phyloP scores from a whole-genome alignment of 1,139 yeast species.

The Kodamaea fungicola region DNA sequence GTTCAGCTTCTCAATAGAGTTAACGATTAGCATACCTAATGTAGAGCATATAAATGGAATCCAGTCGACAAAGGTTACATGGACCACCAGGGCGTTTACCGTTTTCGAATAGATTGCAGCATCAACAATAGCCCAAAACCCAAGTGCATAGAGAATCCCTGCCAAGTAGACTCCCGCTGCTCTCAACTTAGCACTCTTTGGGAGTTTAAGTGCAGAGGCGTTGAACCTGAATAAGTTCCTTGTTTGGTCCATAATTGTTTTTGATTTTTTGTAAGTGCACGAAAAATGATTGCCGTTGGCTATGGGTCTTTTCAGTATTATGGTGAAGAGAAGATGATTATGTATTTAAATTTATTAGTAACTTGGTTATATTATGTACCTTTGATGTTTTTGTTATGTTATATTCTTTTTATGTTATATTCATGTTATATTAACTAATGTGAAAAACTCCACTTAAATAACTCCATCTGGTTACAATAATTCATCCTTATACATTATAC shows the following conservation, averaged over 20 bases:
- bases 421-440: no score
- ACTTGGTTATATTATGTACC: no score
- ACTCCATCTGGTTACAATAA: no score
- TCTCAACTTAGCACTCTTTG: constrained; percentile 68
- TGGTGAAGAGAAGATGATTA: no score
- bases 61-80: constrained; percentile 93
- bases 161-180: constrained; percentile 71
- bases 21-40: constrained; percentile 87
- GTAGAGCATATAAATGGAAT: constrained; percentile 87
- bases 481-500: no score
- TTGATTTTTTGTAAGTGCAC: no score
- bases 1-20: constrained; percentile 83
- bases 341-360: no score
- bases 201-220: constrained; percentile 47
- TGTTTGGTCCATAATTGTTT: constrained; percentile 29
- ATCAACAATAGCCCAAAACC: constrained; percentile 87
- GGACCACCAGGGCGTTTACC: constrained; percentile 80
- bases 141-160: constrained; percentile 80
- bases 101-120: constrained; percentile 83
- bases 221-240: constrained; percentile 49
- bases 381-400: no score
- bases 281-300: no score
- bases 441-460: no score
- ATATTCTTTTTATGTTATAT: no score
- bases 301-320: no score